Evolutionary conservation across 495 filamentous ascomycete species (phyloP), one percentile per base, ranked within the genome.

Genomic region (Penicillium atrosanguineum): DNA sequence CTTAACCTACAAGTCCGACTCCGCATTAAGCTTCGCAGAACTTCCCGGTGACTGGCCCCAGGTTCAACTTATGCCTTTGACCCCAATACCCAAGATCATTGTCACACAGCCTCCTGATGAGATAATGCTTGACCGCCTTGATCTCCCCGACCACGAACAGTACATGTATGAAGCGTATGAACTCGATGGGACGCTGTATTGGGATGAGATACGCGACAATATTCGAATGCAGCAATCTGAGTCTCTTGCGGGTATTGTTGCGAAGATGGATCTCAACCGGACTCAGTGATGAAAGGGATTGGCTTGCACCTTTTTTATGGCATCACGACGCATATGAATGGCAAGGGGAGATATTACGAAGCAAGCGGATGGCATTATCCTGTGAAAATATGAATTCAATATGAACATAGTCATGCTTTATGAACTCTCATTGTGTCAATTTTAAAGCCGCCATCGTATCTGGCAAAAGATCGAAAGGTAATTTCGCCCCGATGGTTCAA

Each of bases 141-240:
- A 29, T 29, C 43, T 46, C 23, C 45, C 49, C n/a, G 41, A 36
- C 18, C 41, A 40, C n/a, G 40, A 44, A 3, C 36, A 39, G 14
- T 12, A 12, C 14, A 41, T 14, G 14, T 18, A 49, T 39, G 52
- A 52, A 26, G 52, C n/a, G n/a, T 26, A 38, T 5, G 57, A 50
- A 36, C 46, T 56, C 42, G 40, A 56, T 46, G 45, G 56, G 16
- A 36, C 42, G 8, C 18, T 52, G 26, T 31, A 34, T 12, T 56
- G 57, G 57, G 50, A 53, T 5, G 31, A 56, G 31, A 56, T 52
- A n/a, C 45, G 49, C 11, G 48, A 53, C 26, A 46, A 41, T 39
- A 52, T 56, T 52, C 52, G 49, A 18, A 16, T 42, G 14, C 57
- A 56, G 41, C 53, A 60, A 39, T 56, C 57, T 0, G 41, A 51